phyloP scores from a whole-genome alignment of 176 grass and related monocot species.

The Rhynchospora tenuis region DNA sequence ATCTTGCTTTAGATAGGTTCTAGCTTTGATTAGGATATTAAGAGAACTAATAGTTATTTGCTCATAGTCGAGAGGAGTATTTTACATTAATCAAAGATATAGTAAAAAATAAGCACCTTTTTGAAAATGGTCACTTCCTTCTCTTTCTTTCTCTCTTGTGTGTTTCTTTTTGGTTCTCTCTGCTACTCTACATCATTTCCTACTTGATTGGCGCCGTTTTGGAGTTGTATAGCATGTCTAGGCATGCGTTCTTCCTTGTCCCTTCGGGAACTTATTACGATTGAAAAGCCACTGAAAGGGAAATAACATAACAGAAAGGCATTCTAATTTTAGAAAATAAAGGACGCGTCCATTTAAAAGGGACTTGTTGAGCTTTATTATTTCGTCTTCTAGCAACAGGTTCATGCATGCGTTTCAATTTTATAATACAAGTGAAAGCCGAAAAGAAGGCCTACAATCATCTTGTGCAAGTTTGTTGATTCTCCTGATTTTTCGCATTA shows the following conservation, averaged over 20 bases:
- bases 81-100: conserved; percentile 8
- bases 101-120: not conserved
- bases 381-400: not conserved
- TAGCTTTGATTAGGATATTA: conserved; percentile 9
- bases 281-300: not conserved
- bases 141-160: not conserved
- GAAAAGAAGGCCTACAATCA: not conserved
- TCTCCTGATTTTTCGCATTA: no score
- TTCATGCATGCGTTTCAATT: not conserved
- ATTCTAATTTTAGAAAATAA: not conserved
- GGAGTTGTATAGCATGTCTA: not conserved
- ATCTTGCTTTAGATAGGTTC: not conserved
- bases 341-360: not conserved
- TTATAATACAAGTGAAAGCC: not conserved
- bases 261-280: not conserved
- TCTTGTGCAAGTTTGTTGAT: no score
- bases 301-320: not conserved
- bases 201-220: not conserved
- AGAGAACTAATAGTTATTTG: not conserved
- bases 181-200: not conserved
- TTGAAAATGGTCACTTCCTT: not conserved
- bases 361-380: not conserved
- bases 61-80: not conserved
- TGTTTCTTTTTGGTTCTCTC: not conserved
- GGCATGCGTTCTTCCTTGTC: not conserved